Percentiles rank a stretch among this genome's conserved stretches.
Conservation (phyloP, 768 basidiomycete species). For the Suillus hirtellus region DNA sequence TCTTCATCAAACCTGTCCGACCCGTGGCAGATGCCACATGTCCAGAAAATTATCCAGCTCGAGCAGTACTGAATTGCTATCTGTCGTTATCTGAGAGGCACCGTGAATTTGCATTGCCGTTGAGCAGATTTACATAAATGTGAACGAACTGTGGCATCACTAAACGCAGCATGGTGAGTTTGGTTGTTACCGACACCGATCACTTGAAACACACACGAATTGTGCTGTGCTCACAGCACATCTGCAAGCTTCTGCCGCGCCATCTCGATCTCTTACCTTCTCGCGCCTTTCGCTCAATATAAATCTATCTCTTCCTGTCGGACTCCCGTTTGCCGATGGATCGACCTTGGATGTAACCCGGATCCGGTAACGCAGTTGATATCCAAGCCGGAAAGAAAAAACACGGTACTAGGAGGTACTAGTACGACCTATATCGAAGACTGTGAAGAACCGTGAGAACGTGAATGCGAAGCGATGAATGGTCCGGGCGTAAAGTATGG, state of each 20-base stretch:
- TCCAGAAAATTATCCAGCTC: neutral
- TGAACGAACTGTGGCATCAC: neutral
- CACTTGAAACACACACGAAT: neutral
- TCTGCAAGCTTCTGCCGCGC: constrained; percentile 26
- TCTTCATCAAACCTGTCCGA: neutral
- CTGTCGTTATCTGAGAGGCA: neutral
- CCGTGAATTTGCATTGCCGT: neutral
- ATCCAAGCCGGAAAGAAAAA: constrained; percentile 37
- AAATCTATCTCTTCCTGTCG: constrained; percentile 59
- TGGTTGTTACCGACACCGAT: neutral
- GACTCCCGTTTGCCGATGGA: constrained; percentile 56
- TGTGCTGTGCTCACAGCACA: constrained; percentile 20
- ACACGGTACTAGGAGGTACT: constrained; percentile 30
- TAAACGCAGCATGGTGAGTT: neutral
- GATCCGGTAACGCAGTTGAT: constrained; percentile 38
- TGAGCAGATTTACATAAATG: neutral
- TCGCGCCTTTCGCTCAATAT: constrained; percentile 26
- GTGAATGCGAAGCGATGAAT: constrained; percentile 47
- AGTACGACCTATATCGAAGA: constrained; percentile 18
- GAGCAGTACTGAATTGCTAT: neutral
- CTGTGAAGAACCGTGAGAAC: constrained; percentile 3
- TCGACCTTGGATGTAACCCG: constrained; percentile 50
- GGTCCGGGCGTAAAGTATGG: constrained; percentile 49
- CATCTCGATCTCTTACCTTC: constrained; percentile 19
- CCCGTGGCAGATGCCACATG: neutral